Percentiles rank a stretch among this genome's conserved stretches.
These are phyloP conservation scores for Tricholoma furcatifolium DNA, from an alignment of 768 basidiomycete species.

Conservation along the genomic window DNA sequence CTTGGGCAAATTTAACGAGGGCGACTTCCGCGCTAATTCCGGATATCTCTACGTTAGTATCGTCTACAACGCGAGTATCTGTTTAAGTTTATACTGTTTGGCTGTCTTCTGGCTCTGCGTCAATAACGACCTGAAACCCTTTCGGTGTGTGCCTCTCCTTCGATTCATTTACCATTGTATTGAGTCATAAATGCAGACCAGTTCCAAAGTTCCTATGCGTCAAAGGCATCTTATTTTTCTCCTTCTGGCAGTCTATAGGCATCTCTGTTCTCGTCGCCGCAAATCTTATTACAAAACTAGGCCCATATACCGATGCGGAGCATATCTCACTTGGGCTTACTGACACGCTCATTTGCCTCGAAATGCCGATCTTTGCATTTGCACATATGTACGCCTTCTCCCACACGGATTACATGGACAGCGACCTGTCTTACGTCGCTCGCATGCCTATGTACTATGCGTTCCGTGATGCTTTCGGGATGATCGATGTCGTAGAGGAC, in stretches of 20 bases:
- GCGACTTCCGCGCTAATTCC: slow-evolving; percentile 77
- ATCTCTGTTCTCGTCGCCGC: slow-evolving; percentile 89
- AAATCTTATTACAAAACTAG: slow-evolving; percentile 71
- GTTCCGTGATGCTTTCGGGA: slow-evolving; percentile 82
- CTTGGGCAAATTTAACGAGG: slow-evolving; percentile 85
- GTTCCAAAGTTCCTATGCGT: slow-evolving; percentile 98
- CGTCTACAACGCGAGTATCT: slow-evolving; percentile 82
- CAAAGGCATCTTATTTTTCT: slow-evolving; percentile 97
- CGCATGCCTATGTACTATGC: slow-evolving; percentile 90
- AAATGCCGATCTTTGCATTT: slow-evolving; percentile 97
- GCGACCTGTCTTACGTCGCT: slow-evolving; percentile 60
- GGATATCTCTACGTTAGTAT: slow-evolving; percentile 92
- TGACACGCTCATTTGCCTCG: slow-evolving; percentile 90
- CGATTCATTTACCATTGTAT: neutral
- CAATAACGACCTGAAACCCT: slow-evolving; percentile 84
- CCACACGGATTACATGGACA: slow-evolving; percentile 80
- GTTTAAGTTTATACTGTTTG: slow-evolving; percentile 81
- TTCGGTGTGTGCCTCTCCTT: slow-evolving; percentile 52
- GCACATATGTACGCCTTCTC: slow-evolving; percentile 96
- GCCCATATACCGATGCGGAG: slow-evolving; percentile 84
- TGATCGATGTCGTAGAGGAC: slow-evolving; percentile 87
- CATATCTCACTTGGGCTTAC: slow-evolving; percentile 89
- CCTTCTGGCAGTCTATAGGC: slow-evolving; percentile 93
- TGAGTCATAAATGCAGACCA: slow-evolving; percentile 48
- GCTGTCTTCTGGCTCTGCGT: slow-evolving; percentile 98